Conservation (phyloP, 192 early-diverging fungal genomes). For the Backusella sp. region DNA sequence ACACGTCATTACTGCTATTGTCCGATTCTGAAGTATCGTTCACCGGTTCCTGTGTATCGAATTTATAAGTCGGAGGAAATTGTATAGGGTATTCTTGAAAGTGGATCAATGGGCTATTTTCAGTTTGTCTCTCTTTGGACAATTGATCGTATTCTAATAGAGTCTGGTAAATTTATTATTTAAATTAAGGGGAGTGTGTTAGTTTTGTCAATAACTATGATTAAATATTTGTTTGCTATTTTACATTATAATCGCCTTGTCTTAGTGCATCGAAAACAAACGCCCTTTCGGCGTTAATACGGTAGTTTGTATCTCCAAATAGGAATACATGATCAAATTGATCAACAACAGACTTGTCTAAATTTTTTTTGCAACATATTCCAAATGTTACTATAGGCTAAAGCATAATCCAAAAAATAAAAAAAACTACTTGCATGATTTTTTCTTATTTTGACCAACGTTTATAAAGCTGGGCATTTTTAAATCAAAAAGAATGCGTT, state of each 20-base stretch:
- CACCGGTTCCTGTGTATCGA: conserved; percentile 42
- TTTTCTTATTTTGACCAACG: conserved; percentile 26
- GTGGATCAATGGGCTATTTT: conserved; percentile 18
- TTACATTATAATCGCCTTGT: conserved; percentile 46
- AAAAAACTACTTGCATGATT: conserved; percentile 28
- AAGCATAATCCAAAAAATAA: neutral
- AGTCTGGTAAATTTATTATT: conserved; percentile 20
- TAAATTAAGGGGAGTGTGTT: no score
- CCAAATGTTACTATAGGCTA: neutral
- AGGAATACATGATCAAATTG: conserved; percentile 62
- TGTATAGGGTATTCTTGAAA: conserved; percentile 67
- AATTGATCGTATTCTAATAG: conserved; percentile 48
- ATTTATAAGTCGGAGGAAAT: conserved; percentile 83
- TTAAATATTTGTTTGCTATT: neutral
- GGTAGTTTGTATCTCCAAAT: conserved; percentile 83
- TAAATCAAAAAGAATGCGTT: conserved; percentile 45
- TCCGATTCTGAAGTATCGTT: conserved; percentile 16
- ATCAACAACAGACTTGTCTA: conserved; percentile 36
- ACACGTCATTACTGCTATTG: neutral
- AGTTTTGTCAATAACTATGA: neutral
- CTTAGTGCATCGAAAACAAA: conserved; percentile 48
- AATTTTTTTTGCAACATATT: no score
- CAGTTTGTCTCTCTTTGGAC: conserved; percentile 23
- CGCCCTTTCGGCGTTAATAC: conserved; percentile 53
- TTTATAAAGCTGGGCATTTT: conserved; percentile 38